Evolutionary conservation across 768 basidiomycete species (phyloP).

Genomic region (Auricularia heimuer): DNA sequence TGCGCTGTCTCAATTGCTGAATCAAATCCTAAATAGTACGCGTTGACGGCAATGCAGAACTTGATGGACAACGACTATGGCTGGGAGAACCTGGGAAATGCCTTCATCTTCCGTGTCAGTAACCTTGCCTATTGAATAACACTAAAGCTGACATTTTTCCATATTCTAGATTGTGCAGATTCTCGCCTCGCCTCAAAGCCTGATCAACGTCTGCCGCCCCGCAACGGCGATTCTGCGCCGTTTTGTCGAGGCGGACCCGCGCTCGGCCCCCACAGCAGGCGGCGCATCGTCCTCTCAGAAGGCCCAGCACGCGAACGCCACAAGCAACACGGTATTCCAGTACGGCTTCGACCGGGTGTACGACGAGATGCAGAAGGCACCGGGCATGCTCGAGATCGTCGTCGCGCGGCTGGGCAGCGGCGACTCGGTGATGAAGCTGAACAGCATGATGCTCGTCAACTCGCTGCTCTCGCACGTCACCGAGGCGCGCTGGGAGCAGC

Average conservation of each 20-base stretch:
- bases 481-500: slow-evolving; percentile 69
- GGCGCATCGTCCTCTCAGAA: slow-evolving; percentile 37
- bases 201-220: slow-evolving; percentile 86
- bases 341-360: slow-evolving; percentile 82
- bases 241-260: slow-evolving; percentile 78
- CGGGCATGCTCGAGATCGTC: slow-evolving; percentile 68
- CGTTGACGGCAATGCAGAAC: slow-evolving; percentile 76
- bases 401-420: slow-evolving; percentile 68
- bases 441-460: slow-evolving; percentile 91
- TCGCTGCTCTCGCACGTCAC: slow-evolving; percentile 73
- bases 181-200: slow-evolving; percentile 60
- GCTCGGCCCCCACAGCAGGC: slow-evolving; percentile 49
- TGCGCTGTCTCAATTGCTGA: too few species aligned
- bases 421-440: slow-evolving; percentile 75
- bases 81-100: slow-evolving; percentile 61
- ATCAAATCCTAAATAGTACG: slow-evolving; percentile 44
- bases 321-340: slow-evolving; percentile 58
- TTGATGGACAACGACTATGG: slow-evolving; percentile 81
- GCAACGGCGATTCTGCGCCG: slow-evolving; percentile 85
- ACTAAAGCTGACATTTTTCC: neutral
- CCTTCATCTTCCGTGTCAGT: slow-evolving; percentile 48
- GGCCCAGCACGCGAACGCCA: slow-evolving; percentile 35
- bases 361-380: slow-evolving; percentile 68
- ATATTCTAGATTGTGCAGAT: slow-evolving; percentile 55
- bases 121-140: neutral